These are phyloP conservation scores for Oryza officinalis DNA, from an alignment of 176 grass and related monocot species.

Conservation along the genomic window DNA sequence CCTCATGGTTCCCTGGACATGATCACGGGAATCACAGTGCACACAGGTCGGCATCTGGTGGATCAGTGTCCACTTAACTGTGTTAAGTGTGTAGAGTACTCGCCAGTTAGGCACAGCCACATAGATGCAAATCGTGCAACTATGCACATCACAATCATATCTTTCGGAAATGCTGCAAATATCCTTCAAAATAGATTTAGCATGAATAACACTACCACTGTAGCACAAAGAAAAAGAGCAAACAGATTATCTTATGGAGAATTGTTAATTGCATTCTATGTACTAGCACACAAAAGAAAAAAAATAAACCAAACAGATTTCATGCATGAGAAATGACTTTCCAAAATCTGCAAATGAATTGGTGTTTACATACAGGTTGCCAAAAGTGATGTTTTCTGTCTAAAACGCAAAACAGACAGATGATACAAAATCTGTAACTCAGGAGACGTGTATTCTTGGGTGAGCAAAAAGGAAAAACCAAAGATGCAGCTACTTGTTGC, in stretches of 20 bases:
- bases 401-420: background rate
- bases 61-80: background rate
- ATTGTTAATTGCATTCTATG: no score
- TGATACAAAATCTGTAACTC: constrained; percentile 23
- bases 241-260: no score
- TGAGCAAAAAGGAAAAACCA: background rate
- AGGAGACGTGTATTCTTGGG: constrained; percentile 7
- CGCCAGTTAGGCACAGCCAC: background rate
- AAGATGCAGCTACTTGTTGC: constrained; percentile 10
- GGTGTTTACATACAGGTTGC: constrained; percentile 41
- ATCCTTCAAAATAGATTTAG: background rate
- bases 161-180: constrained; percentile 7
- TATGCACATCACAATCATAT: background rate
- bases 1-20: background rate
- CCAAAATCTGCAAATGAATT: constrained; percentile 12
- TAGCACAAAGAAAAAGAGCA: no score
- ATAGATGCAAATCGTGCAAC: background rate
- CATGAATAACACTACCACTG: background rate
- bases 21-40: background rate
- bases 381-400: constrained; percentile 19
- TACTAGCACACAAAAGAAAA: background rate
- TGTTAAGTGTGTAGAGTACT: background rate
- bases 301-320: background rate
- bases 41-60: background rate
- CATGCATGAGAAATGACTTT: background rate